These are phyloP conservation scores for Cercospora sesami DNA, from an alignment of 2,329 filamentous ascomycete genomes.

Conservation along the genomic window DNA sequence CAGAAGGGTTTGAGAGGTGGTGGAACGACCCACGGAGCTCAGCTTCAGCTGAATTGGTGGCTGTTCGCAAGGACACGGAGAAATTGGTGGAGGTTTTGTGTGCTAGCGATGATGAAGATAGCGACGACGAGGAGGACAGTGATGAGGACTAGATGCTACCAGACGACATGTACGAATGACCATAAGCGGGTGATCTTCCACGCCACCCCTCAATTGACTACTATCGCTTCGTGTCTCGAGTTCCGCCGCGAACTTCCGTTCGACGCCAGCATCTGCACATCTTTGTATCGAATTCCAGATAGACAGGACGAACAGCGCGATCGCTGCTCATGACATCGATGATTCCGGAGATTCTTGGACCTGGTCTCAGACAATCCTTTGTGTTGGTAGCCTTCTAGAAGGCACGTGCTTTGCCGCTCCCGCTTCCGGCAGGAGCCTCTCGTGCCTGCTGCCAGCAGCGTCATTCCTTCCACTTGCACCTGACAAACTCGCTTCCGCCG, in stretches of 20 bases:
- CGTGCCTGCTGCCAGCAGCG: conserved; percentile 9
- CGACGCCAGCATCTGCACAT: background rate
- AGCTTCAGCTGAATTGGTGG: conserved; percentile 67
- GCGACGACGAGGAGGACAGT: conserved; percentile 54
- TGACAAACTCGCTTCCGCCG: conserved; percentile 9
- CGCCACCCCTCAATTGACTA: background rate
- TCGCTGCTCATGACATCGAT: background rate
- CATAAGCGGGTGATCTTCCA: conserved; percentile 13
- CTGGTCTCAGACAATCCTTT: conserved; percentile 13
- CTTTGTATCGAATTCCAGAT: background rate
- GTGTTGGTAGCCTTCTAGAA: background rate
- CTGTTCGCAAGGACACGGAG: conserved; percentile 70
- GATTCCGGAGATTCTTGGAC: background rate
- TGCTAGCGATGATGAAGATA: conserved; percentile 69
- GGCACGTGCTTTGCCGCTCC: conserved; percentile 5
- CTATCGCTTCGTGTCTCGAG: background rate
- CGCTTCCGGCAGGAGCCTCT: conserved; percentile 7
- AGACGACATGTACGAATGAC: conserved; percentile 9
- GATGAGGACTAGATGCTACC: conserved; percentile 18
- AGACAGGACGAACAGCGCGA: background rate
- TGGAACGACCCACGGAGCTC: conserved; percentile 74
- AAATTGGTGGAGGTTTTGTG: conserved; percentile 78
- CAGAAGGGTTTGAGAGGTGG: conserved; percentile 86
- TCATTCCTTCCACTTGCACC: conserved; percentile 6
- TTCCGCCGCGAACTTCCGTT: background rate